Evolutionary conservation across 2,329 filamentous ascomycete genomes (phyloP), one percentile per base, ranked within the genome.

Genomic region (Aspergillus aculeatus): DNA sequence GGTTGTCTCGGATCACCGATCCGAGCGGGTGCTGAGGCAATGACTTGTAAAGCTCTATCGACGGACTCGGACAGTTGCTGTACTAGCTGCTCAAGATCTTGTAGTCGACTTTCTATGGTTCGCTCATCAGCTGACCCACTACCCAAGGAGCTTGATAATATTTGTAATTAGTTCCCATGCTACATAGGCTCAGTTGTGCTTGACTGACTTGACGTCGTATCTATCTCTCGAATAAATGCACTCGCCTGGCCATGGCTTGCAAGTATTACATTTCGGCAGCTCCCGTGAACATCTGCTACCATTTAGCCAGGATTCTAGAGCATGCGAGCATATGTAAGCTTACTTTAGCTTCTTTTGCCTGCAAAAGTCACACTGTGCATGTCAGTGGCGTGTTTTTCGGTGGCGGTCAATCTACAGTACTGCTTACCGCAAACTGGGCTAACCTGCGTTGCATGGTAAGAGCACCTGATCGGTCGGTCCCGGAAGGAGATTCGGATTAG

Each of bases 171-270:
- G 38, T n/a, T 19, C 4, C 16, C 38, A 44, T 44, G 14, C 9
- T 44, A 35, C 12, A 16, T 50, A 10, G 24, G 4, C 48, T 26
- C 11, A 16, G n/a, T 26, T 31, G 11, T 24, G 16, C 2, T 14
- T 9, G 26, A 32, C 49, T 51, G 16, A 51, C 49, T 19, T 32
- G 26, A 11, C 23, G n/a, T 35, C 19, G 24, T 35, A 4, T 19
- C 5, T 51, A 16, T 51, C 60, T 16, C 60, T 57, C 14, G 58
- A 54, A 50, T 64, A 62, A 12, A 54, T 44, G 51, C 60, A 64
- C n/a, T 31, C 57, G 35, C 62, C 57, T 9, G 62, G 54, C 62
- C 62, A 64, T 23, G 51, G 55, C 24, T 54, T 62, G 53, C 62
- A 64, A 35, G 10, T 53, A 31, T 47, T 56, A 41, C 62, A 64